phyloP scores from a whole-genome alignment of 176 grass and related monocot species.

The Tillandsia fasciculata region DNA sequence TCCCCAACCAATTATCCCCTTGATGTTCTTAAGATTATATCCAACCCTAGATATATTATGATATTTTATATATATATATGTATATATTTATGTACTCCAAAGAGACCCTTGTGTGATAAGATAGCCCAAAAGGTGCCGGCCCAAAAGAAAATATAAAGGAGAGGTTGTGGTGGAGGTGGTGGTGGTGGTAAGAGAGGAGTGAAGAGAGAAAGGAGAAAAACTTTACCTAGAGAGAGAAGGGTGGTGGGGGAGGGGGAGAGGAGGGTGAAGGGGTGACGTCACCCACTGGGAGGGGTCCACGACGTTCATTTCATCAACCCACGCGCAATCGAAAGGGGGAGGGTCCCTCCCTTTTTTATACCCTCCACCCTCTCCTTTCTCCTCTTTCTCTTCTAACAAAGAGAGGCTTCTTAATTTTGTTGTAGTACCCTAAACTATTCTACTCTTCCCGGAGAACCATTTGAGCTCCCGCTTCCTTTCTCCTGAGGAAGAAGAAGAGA shows the following conservation, averaged over 20 bases:
- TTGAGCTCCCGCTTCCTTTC: background rate
- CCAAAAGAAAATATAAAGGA: background rate
- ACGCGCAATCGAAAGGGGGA: conserved; percentile 45
- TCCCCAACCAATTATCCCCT: conserved; percentile 27
- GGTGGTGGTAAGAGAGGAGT: background rate
- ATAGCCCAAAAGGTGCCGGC: background rate
- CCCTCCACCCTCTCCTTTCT: background rate
- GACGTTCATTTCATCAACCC: conserved; percentile 47
- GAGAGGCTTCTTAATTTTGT: background rate
- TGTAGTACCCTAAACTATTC: background rate
- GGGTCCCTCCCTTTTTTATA: conserved; percentile 21
- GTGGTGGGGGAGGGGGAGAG: background rate
- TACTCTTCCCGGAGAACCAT: background rate
- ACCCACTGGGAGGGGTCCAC: conserved; percentile 25
- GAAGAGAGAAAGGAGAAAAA: background rate
- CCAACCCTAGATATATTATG: background rate
- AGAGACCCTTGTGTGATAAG: background rate
- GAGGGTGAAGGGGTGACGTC: conserved; percentile 27
- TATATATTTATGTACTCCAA: background rate
- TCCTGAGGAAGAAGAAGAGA: background rate
- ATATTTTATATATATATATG: no score
- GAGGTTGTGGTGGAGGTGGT: background rate
- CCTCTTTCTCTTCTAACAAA: conserved; percentile 15
- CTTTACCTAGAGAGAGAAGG: background rate
- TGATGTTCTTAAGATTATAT: conserved; percentile 31